These are phyloP conservation scores for Akanthomyces uredinophilus DNA, from an alignment of 2,329 filamentous ascomycete genomes.

Conservation along the genomic window DNA sequence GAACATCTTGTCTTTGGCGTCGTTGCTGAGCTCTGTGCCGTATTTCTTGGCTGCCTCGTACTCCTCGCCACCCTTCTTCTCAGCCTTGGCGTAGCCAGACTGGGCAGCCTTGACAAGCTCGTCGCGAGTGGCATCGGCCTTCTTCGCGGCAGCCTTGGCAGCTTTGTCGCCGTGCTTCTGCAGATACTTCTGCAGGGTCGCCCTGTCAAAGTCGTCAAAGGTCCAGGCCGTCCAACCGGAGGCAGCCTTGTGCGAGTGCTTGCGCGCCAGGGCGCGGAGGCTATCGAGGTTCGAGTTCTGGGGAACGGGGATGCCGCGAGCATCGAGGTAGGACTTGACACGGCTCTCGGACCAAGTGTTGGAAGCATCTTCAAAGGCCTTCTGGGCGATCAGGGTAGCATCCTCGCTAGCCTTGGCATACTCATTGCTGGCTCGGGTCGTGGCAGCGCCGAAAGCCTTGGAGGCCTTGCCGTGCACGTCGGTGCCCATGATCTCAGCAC, in stretches of 20 bases:
- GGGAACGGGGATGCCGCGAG: constrained; percentile 69
- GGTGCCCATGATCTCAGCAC: constrained; percentile 65
- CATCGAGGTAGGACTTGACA: constrained; percentile 72
- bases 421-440: constrained; percentile 68
- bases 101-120: constrained; percentile 64
- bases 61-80: constrained; percentile 48
- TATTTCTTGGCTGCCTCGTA: constrained; percentile 69
- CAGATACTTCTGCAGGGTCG: constrained; percentile 61
- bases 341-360: constrained; percentile 68
- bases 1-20: constrained; percentile 62
- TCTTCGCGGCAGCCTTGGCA: constrained; percentile 55
- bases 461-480: constrained; percentile 53
- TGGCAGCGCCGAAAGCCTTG: constrained; percentile 65
- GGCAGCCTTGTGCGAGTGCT: constrained; percentile 65
- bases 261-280: constrained; percentile 68
- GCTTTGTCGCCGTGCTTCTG: constrained; percentile 46
- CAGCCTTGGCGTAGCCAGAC: constrained; percentile 55
- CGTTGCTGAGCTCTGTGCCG: constrained; percentile 58
- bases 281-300: constrained; percentile 67
- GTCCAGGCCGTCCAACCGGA: constrained; percentile 68
- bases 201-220: constrained; percentile 69
- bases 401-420: constrained; percentile 71
- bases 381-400: constrained; percentile 55
- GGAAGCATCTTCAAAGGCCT: constrained; percentile 61
- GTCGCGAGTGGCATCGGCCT: constrained; percentile 63